phyloP scores from a whole-genome alignment of 208 protist species.

The Crithidia mellificae region DNA sequence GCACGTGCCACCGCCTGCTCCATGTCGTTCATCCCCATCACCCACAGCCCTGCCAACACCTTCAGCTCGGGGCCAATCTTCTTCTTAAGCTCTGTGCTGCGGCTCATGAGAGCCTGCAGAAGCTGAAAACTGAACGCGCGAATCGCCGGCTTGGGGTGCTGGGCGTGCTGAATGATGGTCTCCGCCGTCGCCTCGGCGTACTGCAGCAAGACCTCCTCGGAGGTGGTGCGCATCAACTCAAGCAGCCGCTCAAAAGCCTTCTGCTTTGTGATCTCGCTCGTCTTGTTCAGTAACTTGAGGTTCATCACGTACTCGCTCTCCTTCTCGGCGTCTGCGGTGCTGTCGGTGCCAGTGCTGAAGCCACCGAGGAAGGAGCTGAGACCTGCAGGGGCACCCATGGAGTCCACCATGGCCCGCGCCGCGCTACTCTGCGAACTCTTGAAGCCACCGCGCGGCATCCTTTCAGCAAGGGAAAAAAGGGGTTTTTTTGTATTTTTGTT shows the following conservation, averaged over 20 bases:
- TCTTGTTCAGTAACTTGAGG: constrained; percentile 77
- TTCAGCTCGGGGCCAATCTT: constrained; percentile 46
- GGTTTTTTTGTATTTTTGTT: background rate
- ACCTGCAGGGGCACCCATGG: constrained; percentile 51
- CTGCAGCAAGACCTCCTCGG: constrained; percentile 42
- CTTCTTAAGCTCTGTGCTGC: constrained; percentile 43
- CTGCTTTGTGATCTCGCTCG: constrained; percentile 83
- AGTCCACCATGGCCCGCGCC: constrained; percentile 53
- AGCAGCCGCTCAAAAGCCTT: constrained; percentile 74
- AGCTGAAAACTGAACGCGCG: constrained; percentile 58
- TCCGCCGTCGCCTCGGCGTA: constrained; percentile 63
- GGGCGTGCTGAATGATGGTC: constrained; percentile 60
- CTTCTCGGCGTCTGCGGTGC: constrained; percentile 26
- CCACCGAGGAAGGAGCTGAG: constrained; percentile 76
- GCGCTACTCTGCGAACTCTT: constrained; percentile 68
- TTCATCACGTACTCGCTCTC: constrained; percentile 61
- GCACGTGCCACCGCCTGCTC: constrained; percentile 55
- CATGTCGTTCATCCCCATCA: constrained; percentile 85
- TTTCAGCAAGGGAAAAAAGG: background rate
- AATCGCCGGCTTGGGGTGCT: constrained; percentile 65
- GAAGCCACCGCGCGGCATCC: constrained; percentile 31
- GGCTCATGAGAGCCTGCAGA: constrained; percentile 52
- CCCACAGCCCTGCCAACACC: constrained; percentile 62
- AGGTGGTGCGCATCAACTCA: constrained; percentile 22
- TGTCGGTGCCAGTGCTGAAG: constrained; percentile 36